Base-by-base conservation (phyloP, 2,329 filamentous ascomycete species). In the Stemphylium beticola region DNA sequence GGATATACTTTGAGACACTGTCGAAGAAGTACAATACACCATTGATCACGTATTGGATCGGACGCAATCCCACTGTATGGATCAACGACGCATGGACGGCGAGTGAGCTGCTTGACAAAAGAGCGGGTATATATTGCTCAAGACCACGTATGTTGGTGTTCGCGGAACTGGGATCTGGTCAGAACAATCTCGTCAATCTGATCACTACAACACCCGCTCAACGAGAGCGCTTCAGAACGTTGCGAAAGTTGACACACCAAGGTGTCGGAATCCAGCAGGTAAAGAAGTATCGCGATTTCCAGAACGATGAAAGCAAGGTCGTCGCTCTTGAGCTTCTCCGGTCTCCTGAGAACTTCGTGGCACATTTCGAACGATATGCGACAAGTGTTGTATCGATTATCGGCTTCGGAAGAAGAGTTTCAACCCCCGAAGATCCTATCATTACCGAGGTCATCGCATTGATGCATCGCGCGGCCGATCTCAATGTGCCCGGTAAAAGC, bases 361-460 rank as follows among this genome's bases (percentile, higher is more conserved):
- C 78, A 57, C 82, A 84, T 51, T 79, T 84, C 41, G 82, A 85
- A 71, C 75, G 82, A 10, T 77, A 75, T 77, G 81, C 82, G 10
- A 83, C 81, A 0, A 82, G 79, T 44, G 82, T 84, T 0, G 80
- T 83, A 0, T 82, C 78, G 8, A 82, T 84, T 45, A 83, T 86
- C 56, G 84, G 81, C 0, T 85, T 84, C 62, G 84, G 84, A 0
- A 74, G 83, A 7, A 74, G 84, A 9, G 78, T 84, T 0, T 77
- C 77, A 8, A 78, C 68, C 47, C 80, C 71, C 62, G 74, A 80
- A 14, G 83, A 86, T 60, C 83, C 83, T 4, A 84, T 84, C 62
- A 82, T 85, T 55, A 83, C 83, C 3, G 83, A 86, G 64, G 84
- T 83, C n/a, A 82, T 86, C 53, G 79, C 82, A 0, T 73, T 83